Base-by-base conservation (phyloP, 1,284 basidiomycete species). In the Leccinum fallax region DNA sequence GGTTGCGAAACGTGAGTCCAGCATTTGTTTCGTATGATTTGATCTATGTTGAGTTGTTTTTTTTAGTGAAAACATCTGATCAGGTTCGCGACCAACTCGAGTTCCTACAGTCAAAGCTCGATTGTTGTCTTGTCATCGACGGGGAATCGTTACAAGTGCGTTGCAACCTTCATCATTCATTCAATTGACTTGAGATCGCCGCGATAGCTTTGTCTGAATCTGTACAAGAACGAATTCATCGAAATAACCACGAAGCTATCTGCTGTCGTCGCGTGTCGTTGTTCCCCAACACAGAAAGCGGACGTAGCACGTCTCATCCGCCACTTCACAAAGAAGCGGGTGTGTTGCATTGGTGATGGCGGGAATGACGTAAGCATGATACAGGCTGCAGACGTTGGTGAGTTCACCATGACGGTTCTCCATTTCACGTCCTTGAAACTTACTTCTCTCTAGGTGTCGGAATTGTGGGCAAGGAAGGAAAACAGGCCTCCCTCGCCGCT, bases 381-480 rank as follows among this genome's bases (percentile, higher is more conserved):
- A 66, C 94, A 97, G 72, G 94, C 94, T 5, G 93, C 95, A 8
- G 92, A 97, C 68, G 93, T 97, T 55, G 95, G 94, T 94, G 60
- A 74, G 89, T 87, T 5, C 11, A 52, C 16, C 6, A 8, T 15
- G 43, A 9, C 5, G 21, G 15, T 48, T 53, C 36, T 26, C 3
- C 26, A 38, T 34, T 53, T 28, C 30, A 34, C 38, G 38, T 57
- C 38, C 40, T 62, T 15, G 48, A 55, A 58, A 36, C 30, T 61
- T 28, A 28, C 8, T 15, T 6, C 61, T 55, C n/a, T 21, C 3
- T 62, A 95, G 95, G 96, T 38, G 86, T 99, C 34, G 97, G 97
- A 34, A 99, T 99, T 64, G 96, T 98, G 7, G 97, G 97, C 16
- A 99, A 99, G 75, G 97, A 99, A 80, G 97, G 97, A 15, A 97